phyloP scores from a whole-genome alignment of 1,139 yeast genomes.

The Sugiyamaella japonica region DNA sequence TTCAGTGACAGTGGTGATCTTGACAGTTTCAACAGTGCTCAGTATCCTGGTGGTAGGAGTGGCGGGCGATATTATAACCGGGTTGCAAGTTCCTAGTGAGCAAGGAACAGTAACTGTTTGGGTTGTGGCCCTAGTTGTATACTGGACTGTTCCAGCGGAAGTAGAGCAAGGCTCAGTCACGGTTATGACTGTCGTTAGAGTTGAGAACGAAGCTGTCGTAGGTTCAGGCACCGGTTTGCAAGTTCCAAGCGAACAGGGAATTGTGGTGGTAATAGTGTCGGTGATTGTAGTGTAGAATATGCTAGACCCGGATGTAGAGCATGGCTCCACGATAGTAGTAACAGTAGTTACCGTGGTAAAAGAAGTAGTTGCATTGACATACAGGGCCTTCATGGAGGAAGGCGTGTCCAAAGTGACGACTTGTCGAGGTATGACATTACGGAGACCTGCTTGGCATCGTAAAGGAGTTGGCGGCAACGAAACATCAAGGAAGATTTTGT shows the following conservation, averaged over 20 bases:
- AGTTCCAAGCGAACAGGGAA: constrained; percentile 12
- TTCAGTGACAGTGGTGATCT: constrained; percentile 16
- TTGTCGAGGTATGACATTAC: no score
- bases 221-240: constrained; percentile 3
- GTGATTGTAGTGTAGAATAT: constrained; percentile 7
- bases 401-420: neutral
- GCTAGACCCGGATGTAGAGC: constrained; percentile 7
- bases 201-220: constrained; percentile 1
- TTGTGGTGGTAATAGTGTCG: constrained; percentile 9
- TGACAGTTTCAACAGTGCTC: neutral
- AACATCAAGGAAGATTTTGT: no score
- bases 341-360: constrained; percentile 10
- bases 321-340: constrained; percentile 16
- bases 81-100: neutral
- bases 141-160: constrained; percentile 6
- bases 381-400: neutral
- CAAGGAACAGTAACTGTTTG: constrained; percentile 11
- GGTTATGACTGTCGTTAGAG: constrained; percentile 2
- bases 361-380: neutral
- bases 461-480: neutral
- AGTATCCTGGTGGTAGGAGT: constrained; percentile 8
- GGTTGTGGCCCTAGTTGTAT: constrained; percentile 7
- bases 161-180: constrained; percentile 15
- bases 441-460: no score
- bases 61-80: neutral